These are phyloP conservation scores for Diaporthe sp. DNA, from an alignment of 2,329 filamentous ascomycete genomes.

Conservation along the genomic window DNA sequence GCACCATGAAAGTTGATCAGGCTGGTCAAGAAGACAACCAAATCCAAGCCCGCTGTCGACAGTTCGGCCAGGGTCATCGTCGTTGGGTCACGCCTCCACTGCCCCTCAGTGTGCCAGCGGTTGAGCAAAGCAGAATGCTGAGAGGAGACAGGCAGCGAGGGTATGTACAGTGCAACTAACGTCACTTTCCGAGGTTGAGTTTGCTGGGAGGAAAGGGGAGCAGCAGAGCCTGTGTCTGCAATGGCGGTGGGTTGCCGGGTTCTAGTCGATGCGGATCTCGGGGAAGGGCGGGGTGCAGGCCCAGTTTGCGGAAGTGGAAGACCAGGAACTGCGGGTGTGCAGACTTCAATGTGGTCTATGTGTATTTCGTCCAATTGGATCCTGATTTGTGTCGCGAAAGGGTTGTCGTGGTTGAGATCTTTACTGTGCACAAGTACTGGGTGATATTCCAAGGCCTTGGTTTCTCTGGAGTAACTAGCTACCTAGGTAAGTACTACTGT, in stretches of 20 bases:
- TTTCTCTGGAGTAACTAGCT: not conserved
- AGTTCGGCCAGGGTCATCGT: constrained; percentile 66
- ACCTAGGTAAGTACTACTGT: too few species aligned
- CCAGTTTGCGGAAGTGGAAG: constrained; percentile 12
- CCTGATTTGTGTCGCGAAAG: too few species aligned
- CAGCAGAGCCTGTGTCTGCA: not conserved
- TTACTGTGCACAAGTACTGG: not conserved
- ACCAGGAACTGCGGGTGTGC: not conserved
- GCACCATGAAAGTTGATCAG: constrained; percentile 67
- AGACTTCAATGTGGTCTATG: not conserved
- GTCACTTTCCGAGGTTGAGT: not conserved
- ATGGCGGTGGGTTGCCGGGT: constrained; percentile 13
- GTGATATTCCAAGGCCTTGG: not conserved
- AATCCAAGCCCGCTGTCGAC: constrained; percentile 64
- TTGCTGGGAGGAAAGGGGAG: not conserved
- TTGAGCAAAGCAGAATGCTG: not conserved
- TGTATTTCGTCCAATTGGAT: not conserved
- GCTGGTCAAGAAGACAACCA: constrained; percentile 67
- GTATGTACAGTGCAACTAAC: not conserved
- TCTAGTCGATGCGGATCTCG: constrained; percentile 15
- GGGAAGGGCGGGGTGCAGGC: constrained; percentile 22
- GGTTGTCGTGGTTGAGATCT: not conserved
- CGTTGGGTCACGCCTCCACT: constrained; percentile 9
- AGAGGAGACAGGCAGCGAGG: not conserved
- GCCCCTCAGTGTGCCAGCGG: not conserved